phyloP scores from a whole-genome alignment of 2,329 filamentous ascomycete genomes.

The Calonectria fujianensis region DNA sequence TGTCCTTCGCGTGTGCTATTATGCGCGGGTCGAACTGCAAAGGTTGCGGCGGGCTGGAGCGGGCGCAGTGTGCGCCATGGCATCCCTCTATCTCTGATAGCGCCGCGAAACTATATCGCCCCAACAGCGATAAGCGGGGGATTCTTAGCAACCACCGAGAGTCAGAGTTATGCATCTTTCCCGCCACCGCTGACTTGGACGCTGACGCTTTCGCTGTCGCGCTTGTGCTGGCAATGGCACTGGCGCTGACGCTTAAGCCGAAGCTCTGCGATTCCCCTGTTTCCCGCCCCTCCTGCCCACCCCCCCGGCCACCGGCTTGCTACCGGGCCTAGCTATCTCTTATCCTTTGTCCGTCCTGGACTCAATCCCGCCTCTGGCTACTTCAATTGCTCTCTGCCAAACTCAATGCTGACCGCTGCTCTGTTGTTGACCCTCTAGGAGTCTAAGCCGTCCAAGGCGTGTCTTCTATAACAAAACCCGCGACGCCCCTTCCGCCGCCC shows the following conservation, averaged over 20 bases:
- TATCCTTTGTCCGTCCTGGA: slow-evolving; percentile 30
- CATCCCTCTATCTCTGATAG: slow-evolving; percentile 46
- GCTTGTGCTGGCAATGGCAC: slow-evolving; percentile 10
- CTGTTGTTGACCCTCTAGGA: slow-evolving; percentile 47
- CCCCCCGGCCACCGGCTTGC: slow-evolving; percentile 26
- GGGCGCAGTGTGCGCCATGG: slow-evolving; percentile 52
- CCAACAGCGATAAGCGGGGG: slow-evolving; percentile 37
- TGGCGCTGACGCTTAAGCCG: slow-evolving; percentile 29
- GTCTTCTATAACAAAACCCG: slow-evolving; percentile 43
- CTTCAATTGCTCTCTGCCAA: slow-evolving; percentile 42
- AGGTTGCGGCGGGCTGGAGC: slow-evolving; percentile 50
- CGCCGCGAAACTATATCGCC: slow-evolving; percentile 33
- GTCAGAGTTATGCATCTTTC: slow-evolving; percentile 35
- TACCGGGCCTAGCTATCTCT: slow-evolving; percentile 19
- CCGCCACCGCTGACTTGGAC: slow-evolving; percentile 28
- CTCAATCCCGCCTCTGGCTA: slow-evolving; percentile 29
- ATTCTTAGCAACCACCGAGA: slow-evolving; percentile 31
- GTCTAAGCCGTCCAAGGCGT: slow-evolving; percentile 40
- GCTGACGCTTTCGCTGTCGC: slow-evolving; percentile 28
- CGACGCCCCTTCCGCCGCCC: slow-evolving; percentile 34
- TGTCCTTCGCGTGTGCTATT: slow-evolving; percentile 3
- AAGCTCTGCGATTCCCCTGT: slow-evolving; percentile 40
- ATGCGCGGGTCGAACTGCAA: slow-evolving; percentile 10
- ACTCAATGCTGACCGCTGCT: slow-evolving; percentile 53
- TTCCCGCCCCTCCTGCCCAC: slow-evolving; percentile 33